Conservation (phyloP, 2,329 filamentous ascomycete species). For the Penicillium rolfsii region DNA sequence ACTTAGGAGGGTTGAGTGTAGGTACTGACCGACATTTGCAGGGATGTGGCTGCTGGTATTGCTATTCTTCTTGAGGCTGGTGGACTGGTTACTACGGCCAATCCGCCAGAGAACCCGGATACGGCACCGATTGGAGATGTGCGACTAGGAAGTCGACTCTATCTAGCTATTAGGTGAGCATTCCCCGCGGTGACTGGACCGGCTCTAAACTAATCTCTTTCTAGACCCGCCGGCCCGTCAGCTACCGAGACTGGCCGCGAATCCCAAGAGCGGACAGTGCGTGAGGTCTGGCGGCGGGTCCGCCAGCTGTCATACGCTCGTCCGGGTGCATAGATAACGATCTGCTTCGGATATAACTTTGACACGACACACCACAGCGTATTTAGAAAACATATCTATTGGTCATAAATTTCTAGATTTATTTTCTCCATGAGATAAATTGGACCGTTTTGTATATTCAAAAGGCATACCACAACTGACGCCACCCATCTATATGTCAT, state of each 20-base stretch:
- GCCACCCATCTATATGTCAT: conserved; percentile 20
- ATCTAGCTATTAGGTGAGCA: conserved; percentile 67
- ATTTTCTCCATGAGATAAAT: no score
- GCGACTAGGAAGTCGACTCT: conserved; percentile 68
- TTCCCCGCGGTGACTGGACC: not conserved
- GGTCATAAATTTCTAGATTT: not conserved
- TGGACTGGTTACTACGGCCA: conserved; percentile 73
- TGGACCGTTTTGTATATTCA: not conserved
- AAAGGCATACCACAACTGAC: conserved; percentile 14
- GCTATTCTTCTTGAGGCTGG: conserved; percentile 74
- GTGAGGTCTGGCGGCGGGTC: conserved; percentile 74
- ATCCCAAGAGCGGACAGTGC: conserved; percentile 69
- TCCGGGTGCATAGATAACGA: conserved; percentile 58
- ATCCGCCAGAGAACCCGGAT: conserved; percentile 64
- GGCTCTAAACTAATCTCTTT: conserved; percentile 9
- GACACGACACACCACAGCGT: not conserved
- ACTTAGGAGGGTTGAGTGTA: no score
- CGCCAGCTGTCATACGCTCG: conserved; percentile 67
- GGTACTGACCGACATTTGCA: conserved; percentile 5
- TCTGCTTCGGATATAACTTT: not conserved
- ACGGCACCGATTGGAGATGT: conserved; percentile 63
- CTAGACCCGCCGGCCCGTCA: conserved; percentile 66
- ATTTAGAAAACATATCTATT: not conserved
- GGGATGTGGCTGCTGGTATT: conserved; percentile 75
- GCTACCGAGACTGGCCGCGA: conserved; percentile 65